phyloP scores from a whole-genome alignment of 2,329 filamentous ascomycete species.

The Colletotrichum theobromicola region DNA sequence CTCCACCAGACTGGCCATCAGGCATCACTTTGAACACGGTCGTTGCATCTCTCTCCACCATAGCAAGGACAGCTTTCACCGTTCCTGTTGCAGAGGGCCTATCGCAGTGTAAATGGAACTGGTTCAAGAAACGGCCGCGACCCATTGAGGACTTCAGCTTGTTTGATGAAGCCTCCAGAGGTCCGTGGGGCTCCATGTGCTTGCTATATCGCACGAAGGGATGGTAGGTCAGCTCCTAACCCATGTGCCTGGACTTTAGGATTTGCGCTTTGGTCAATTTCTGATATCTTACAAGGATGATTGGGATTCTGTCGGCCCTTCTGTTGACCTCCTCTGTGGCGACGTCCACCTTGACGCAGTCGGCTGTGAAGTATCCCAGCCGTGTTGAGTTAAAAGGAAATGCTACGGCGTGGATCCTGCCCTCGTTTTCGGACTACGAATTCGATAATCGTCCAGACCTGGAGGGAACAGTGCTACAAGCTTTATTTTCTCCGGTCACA shows the following conservation, averaged over 20 bases:
- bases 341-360: not conserved
- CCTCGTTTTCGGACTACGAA: not conserved
- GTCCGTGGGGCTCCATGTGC: slow-evolving; percentile 7
- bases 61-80: slow-evolving; percentile 25
- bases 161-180: slow-evolving; percentile 26
- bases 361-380: not conserved
- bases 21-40: slow-evolving; percentile 32
- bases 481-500: not conserved
- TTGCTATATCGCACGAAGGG: not conserved
- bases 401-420: not conserved
- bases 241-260: too few relatives aligned
- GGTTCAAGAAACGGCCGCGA: slow-evolving; percentile 19
- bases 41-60: slow-evolving; percentile 28
- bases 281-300: too few relatives aligned
- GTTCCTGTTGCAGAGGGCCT: slow-evolving; percentile 28
- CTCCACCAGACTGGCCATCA: slow-evolving; percentile 23
- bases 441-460: not conserved
- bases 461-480: not conserved
- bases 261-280: too few relatives aligned
- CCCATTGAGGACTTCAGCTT: slow-evolving; percentile 25
- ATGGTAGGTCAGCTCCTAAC: not conserved
- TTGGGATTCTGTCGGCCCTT: not conserved
- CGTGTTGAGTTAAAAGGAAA: not conserved
- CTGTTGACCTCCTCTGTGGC: not conserved
- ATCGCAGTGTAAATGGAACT: slow-evolving; percentile 28